Evolutionary conservation across 148 eudicot species (phyloP).

Genomic region (Agrostemma githago): DNA sequence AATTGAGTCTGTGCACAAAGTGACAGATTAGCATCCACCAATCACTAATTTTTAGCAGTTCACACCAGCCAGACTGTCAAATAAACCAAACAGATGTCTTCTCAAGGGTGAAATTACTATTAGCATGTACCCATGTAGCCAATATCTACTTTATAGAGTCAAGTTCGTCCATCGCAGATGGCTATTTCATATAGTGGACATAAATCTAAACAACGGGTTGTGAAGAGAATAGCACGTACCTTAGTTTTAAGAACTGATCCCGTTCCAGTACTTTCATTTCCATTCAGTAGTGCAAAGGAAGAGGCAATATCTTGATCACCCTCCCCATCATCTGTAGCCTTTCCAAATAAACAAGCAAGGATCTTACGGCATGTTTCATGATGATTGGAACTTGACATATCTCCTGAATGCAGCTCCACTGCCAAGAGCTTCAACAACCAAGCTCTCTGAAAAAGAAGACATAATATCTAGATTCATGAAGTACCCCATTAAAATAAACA

Average conservation of each 20-base stretch:
- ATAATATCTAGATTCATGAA: not conserved
- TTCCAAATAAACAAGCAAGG: slow-evolving; percentile 62
- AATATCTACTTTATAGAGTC: not conserved
- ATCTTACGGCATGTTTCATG: slow-evolving; percentile 71
- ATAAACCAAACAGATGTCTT: slow-evolving; percentile 1
- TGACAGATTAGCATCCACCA: not conserved
- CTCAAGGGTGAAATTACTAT: not conserved
- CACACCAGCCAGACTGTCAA: not conserved
- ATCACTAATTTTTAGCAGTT: not conserved
- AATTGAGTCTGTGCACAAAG: not conserved
- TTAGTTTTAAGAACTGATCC: slow-evolving; percentile 50
- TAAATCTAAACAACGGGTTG: slow-evolving; percentile 1
- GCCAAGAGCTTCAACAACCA: slow-evolving; percentile 94
- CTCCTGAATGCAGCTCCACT: slow-evolving; percentile 71
- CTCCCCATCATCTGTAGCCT: slow-evolving; percentile 35
- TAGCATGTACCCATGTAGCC: not conserved
- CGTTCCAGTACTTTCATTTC: slow-evolving; percentile 40
- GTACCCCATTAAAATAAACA: slow-evolving; percentile 6
- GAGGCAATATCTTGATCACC: slow-evolving; percentile 36
- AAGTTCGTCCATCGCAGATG: not conserved
- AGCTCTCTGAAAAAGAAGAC: slow-evolving; percentile 56
- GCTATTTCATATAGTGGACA: not conserved
- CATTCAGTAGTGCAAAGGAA: slow-evolving; percentile 31
- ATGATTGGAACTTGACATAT: slow-evolving; percentile 52
- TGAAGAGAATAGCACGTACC: slow-evolving; percentile 35